Base-by-base conservation (phyloP, 1,284 basidiomycete species). In the Polyporus tsugae region DNA sequence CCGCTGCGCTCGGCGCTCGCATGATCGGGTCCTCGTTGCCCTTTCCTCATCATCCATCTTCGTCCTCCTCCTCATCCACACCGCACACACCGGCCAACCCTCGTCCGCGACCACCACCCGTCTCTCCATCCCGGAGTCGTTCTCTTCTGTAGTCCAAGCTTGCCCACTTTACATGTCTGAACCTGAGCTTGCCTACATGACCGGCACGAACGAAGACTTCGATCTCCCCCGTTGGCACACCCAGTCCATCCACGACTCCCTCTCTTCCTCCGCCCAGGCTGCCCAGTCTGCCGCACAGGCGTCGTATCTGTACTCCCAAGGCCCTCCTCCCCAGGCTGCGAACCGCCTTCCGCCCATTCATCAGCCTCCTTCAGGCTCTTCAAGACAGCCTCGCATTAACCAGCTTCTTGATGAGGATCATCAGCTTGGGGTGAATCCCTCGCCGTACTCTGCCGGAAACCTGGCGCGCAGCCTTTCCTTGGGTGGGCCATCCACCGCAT, bases 201-300 rank as follows among this genome's bases (percentile, higher is more conserved):
- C 79, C 74, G 82, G 81, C 77, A 77, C 81, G 72, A 85, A 86
- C 83, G 86, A 88, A 80, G 86, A 86, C 77, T 89, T 87, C 80
- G 91, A 93, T 85, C 90, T 94, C 73, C 92, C 92, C 74, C 91
- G 92, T 82, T 93, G 91, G 91, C 88, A 91, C 78, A 89, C 89
- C 19, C 90, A 91, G 75, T 77, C 80, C 44, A 77, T 80, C 74
- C 83, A 87, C 81, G 89, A 91, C 81, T 81, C 85, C 65, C 84
- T 90, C 75, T 86, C 90, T 7, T 89, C 89, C 52, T 87, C 89
- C 46, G 83, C 85, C 5, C 87, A 89, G 80, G 83, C 87, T 38
- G 85, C 87, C 19, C 89, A 91, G 75, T 77, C 87, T 2, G 83
- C 88, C 4, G 86, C 88, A 74, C 79, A 84, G 38, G 76, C 81